Evolutionary conservation across 176 grass and related monocot genomes (phyloP), one percentile per base, ranked within the genome.

Genomic region (Otatea glauca): DNA sequence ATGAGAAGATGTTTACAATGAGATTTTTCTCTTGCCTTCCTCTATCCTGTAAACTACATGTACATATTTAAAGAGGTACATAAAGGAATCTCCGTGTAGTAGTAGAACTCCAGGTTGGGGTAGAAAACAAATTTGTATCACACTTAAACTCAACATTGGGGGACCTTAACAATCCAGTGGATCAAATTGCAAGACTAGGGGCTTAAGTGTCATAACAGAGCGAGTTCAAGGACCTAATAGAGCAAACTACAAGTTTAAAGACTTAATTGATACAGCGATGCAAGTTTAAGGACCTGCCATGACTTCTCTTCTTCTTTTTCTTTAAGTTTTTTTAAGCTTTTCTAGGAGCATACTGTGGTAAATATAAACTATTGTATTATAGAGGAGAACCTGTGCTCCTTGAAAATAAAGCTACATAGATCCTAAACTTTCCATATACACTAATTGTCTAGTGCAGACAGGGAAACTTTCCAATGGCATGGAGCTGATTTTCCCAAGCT

Each of bases 81-180:
- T 4, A 37, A 37, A 37, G 35, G 35, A 29, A 29, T 37, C 35
- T 37, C 35, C 2, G 2, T 37, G 35, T 37, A 4, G 2, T 37
- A 37, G 35, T 37, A 3, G 35, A 37, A 37, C 35, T 37, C 35
- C 4, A 2, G 3, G 35, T 37, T 37, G 35, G 35, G 4, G 35
- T 37, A 37, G 35, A 4, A 37, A 37, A 37, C 4, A 4, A 37
- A 37, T 37, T 4, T 2, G 35, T 37, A 37, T 4, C 35, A 37
- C 35, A 37, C 35, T 37, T 2, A 37, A 37, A 37, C 35, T 37
- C 35, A 37, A 37, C 35, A 37, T 37, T 37, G 35, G n/a, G 11
- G 38, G 69, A 72, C 69, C 69, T 70, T 70, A 45, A 41, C 7
- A 70, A 70, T 72, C 42, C 6, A 72, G 7, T 72, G 24, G 60